Conservation (phyloP, 2,329 filamentous ascomycete genomes). For the Neophaeococcomyces aloes region DNA sequence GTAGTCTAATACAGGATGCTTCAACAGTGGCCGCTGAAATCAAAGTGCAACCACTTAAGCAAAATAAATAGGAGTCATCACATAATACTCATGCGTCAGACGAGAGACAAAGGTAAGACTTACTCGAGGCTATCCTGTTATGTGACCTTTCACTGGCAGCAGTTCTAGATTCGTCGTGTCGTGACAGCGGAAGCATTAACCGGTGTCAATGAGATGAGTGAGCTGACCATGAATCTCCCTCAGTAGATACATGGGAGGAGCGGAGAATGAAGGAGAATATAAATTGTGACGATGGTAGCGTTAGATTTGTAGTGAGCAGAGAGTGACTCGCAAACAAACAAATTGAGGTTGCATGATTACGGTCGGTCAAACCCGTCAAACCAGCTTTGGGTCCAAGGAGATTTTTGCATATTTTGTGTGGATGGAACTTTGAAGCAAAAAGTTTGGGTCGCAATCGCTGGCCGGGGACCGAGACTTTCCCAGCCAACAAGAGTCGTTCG, state of each 20-base stretch:
- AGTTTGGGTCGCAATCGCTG: not conserved
- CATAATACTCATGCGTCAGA: not conserved
- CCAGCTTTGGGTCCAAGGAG: not conserved
- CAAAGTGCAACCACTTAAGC: constrained; percentile 41
- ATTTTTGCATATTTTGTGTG: constrained; percentile 1
- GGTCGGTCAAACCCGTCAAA: not conserved
- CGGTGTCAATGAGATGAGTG: too few species aligned
- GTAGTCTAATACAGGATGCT: constrained; percentile 68
- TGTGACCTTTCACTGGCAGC: too few species aligned
- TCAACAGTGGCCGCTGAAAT: constrained; percentile 41
- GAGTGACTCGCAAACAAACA: not conserved
- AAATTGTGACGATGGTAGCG: constrained; percentile 5
- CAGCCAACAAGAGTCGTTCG: not conserved
- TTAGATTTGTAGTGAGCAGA: constrained; percentile 3
- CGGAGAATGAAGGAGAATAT: not conserved
- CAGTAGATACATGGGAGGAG: not conserved
- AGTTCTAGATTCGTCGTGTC: not conserved
- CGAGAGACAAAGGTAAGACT: constrained; percentile 14
- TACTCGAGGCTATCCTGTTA: constrained; percentile 3
- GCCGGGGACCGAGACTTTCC: not conserved
- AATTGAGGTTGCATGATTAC: constrained; percentile 3
- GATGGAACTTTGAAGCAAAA: not conserved
- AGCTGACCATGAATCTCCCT: too few species aligned
- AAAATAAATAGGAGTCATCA: constrained; percentile 36
- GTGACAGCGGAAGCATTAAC: too few species aligned